Base-by-base conservation (phyloP, 192 early-diverging fungal genomes). In the Phycomyces nitens region DNA sequence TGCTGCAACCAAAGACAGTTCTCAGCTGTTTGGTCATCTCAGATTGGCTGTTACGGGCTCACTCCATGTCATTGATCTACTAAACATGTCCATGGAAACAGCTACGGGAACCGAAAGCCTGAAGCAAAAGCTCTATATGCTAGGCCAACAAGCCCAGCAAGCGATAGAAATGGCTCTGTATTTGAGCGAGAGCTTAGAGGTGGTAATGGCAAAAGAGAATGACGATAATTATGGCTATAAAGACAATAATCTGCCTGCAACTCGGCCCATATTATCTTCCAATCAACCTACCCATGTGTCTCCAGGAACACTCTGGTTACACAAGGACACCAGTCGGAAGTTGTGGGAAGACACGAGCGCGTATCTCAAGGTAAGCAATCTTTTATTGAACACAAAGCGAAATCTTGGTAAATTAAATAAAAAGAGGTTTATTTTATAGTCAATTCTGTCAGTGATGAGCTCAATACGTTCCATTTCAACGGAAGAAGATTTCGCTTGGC, bases 321-420 rank as follows among this genome's bases (percentile, higher is more conserved):
- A 58, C 24, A 56, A 65, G 18, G 62, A 69, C 20, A 23, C 44
- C 3, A 56, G 42, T 57, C 41, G 66, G 24, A 58, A 50, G 12
- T 23, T 73, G 40, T 73, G 60, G 63, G 71, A 73, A 47, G 65
- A 73, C 58, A 67, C 65, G 39, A 66, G 55, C 15, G 49, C 51
- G 14, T 73, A 58, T 73, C 43, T 73, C 38, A 62, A 68, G 61
- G 71, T 73, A 73, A 68, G 20, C 4, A 18, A 20, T 16, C 6
- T 52, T 39, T 27, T 14, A 6, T 39, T 18, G n/a, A n/a, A n/a
- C n/a, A n/a, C n/a, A n/a, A n/a, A n/a, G n/a, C n/a, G n/a, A n/a
- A n/a, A n/a, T n/a, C n/a, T n/a, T n/a, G n/a, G n/a, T n/a, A n/a
- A n/a, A n/a, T n/a, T n/a, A 34, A 26, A 16, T 1, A 9, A 10